phyloP scores from a whole-genome alignment of 192 early-diverging fungal species.

The Podila horticola region DNA sequence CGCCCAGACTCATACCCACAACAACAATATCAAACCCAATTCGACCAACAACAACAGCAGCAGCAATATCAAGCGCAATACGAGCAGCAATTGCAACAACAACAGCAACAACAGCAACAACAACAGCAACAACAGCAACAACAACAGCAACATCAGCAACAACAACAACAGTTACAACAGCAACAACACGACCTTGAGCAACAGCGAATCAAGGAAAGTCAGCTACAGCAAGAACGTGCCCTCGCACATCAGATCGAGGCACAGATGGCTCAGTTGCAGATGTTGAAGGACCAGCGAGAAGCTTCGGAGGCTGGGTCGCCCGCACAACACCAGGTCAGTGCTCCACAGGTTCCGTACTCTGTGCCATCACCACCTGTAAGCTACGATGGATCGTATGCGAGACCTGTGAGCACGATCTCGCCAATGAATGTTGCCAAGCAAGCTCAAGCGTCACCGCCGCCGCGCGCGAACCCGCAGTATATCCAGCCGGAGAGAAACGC shows the following conservation, averaged over 20 bases:
- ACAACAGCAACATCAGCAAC: not conserved
- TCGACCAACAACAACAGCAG: not conserved
- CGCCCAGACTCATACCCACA: not conserved
- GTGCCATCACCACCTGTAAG: not conserved
- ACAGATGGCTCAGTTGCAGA: not conserved
- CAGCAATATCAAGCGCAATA: not conserved
- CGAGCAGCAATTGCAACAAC: not conserved
- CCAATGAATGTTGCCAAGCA: too few relatives aligned
- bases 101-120: not conserved
- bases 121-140: not conserved
- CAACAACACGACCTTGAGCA: not conserved
- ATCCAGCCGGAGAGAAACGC: too few relatives aligned
- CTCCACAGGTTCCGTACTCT: not conserved
- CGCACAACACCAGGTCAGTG: not conserved
- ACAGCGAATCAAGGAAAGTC: not conserved
- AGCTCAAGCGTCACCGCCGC: too few relatives aligned
- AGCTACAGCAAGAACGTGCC: not conserved
- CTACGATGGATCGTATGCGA: not conserved
- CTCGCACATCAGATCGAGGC: not conserved
- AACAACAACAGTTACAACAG: not conserved
- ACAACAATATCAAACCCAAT: not conserved
- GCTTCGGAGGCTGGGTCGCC: not conserved
- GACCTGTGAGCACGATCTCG: not conserved
- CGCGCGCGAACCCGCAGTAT: too few relatives aligned
- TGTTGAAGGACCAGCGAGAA: not conserved